A percentile compares a stretch with the other conserved stretches of the same genome.
These are phyloP conservation scores for Thelephora ganbajun DNA, from an alignment of 768 basidiomycete species.

Conservation along the genomic window DNA sequence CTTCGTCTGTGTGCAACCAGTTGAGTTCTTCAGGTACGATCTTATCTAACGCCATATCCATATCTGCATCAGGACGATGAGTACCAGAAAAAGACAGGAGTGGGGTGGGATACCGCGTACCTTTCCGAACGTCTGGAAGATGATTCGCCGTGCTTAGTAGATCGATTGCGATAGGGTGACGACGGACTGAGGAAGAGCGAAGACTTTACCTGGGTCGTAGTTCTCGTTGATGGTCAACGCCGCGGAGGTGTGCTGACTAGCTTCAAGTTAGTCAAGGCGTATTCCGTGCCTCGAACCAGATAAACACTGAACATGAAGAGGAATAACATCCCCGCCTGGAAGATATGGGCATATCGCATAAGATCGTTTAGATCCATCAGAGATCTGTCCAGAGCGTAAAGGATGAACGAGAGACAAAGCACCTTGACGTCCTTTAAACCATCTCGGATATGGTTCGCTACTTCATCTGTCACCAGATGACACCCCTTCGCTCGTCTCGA, in stretches of 20 bases:
- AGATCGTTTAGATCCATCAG: conserved; percentile 1
- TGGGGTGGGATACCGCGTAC: conserved; percentile 11
- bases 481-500: conserved; percentile 45
- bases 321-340: conserved; percentile 73
- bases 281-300: not conserved
- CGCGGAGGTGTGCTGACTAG: conserved; percentile 63
- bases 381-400: not conserved
- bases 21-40: conserved; percentile 74
- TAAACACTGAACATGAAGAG: conserved; percentile 53
- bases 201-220: conserved; percentile 51
- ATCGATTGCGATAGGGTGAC: not conserved
- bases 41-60: conserved; percentile 87
- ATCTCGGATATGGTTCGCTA: conserved; percentile 49
- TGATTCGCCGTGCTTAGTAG: not conserved
- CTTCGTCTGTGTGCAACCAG: conserved; percentile 87
- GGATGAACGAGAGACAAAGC: not conserved
- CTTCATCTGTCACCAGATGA: conserved; percentile 73
- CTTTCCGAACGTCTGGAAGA: conserved; percentile 28
- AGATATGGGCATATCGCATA: not conserved
- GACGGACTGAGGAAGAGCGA: not conserved
- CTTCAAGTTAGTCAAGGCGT: conserved; percentile 11
- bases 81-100: conserved; percentile 14
- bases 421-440: conserved; percentile 60
- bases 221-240: conserved; percentile 85
- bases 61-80: conserved; percentile 34